These are phyloP conservation scores for Petunia axillaris DNA, from an alignment of 257 asterid species.

Conservation along the genomic window DNA sequence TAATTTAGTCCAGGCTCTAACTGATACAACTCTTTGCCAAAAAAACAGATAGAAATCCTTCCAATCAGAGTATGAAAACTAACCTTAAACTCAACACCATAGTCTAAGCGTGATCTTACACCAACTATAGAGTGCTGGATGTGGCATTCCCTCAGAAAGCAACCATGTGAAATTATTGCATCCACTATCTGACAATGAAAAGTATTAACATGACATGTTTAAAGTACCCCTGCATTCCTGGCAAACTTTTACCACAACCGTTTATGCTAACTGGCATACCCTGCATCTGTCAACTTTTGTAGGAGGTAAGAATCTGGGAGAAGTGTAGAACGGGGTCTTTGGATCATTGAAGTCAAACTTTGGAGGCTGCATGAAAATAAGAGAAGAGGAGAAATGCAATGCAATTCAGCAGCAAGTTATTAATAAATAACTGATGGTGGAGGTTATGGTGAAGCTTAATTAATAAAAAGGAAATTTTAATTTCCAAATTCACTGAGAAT, in stretches of 20 bases:
- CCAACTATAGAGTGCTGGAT: constrained; percentile 90
- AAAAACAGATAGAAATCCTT: constrained; percentile 11
- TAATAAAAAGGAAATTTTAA: neutral
- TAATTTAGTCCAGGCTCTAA: constrained; percentile 8
- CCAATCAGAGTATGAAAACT: constrained; percentile 22
- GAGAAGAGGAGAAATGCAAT: neutral
- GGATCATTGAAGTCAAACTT: constrained; percentile 83
- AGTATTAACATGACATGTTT: constrained; percentile 12
- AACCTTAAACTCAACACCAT: constrained; percentile 85
- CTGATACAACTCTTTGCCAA: neutral
- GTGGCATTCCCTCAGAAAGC: constrained; percentile 79
- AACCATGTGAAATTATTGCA: constrained; percentile 92
- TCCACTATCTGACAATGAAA: constrained; percentile 64
- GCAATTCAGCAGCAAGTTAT: constrained; percentile 13
- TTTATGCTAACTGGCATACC: constrained; percentile 48
- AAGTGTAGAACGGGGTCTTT: constrained; percentile 85
- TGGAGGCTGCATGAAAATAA: constrained; percentile 58
- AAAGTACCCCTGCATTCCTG: neutral
- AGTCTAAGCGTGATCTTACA: constrained; percentile 78
- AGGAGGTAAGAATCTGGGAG: constrained; percentile 89
- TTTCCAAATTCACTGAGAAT: neutral
- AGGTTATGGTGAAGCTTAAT: neutral
- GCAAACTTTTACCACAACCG: constrained; percentile 8
- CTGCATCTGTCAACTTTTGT: constrained; percentile 87
- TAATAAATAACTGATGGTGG: constrained; percentile 12